These are phyloP conservation scores for Monilinia laxa DNA, from an alignment of 2,329 filamentous ascomycete species.

Conservation along the genomic window DNA sequence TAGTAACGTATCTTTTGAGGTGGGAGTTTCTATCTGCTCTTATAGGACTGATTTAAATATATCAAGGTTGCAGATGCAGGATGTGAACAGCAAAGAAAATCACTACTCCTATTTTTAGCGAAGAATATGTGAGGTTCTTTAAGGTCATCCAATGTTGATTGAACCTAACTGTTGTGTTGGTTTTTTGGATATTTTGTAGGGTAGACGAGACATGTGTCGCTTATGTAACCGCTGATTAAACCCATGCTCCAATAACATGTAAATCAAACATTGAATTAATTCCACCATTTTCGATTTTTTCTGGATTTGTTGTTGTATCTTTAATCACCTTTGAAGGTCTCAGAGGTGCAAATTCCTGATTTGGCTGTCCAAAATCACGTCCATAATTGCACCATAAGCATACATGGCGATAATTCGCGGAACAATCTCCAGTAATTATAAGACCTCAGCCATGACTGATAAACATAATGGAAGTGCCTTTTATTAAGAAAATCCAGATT, in stretches of 20 bases:
- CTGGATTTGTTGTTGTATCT: background rate
- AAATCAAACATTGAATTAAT: background rate
- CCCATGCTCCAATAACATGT: background rate
- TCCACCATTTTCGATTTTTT: background rate
- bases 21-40: no score
- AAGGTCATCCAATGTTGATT: no score
- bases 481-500: background rate
- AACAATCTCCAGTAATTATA: no score
- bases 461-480: no score
- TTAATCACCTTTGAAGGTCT: no score
- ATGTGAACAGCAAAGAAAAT: no score
- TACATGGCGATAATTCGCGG: background rate
- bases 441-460: background rate
- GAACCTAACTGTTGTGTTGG: background rate
- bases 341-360: background rate
- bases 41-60: no score
- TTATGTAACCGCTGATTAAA: slow-evolving; percentile 4
- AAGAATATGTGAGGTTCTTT: no score
- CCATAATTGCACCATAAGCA: no score
- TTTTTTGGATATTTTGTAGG: background rate
- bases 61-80: no score
- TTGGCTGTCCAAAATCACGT: background rate
- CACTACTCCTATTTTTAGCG: no score
- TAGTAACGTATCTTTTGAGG: no score
- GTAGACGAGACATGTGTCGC: background rate